These are phyloP conservation scores for Hemisphaericaspora xylanilytica DNA, from an alignment of 1,139 yeast species.

Conservation along the genomic window DNA sequence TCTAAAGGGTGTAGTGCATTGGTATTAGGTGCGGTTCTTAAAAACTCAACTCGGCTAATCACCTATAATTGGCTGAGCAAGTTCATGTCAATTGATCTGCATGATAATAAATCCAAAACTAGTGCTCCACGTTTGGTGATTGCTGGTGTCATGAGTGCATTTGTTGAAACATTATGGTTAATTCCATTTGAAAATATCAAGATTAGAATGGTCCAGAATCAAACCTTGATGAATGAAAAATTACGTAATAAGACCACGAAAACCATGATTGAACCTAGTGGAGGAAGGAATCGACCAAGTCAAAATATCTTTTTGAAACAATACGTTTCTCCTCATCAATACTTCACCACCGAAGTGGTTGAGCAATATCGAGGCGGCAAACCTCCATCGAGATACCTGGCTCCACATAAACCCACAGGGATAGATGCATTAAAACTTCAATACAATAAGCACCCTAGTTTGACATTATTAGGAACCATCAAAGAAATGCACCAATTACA, in stretches of 20 bases:
- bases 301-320: slow-evolving; percentile 29
- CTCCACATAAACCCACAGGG: slow-evolving; percentile 14
- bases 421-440: slow-evolving; percentile 30
- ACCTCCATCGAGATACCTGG: slow-evolving; percentile 21
- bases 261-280: background rate
- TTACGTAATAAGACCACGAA: slow-evolving; percentile 16
- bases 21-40: slow-evolving; percentile 71
- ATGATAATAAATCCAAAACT: slow-evolving; percentile 40
- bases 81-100: slow-evolving; percentile 61
- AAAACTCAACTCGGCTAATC: slow-evolving; percentile 69
- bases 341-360: slow-evolving; percentile 36
- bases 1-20: slow-evolving; percentile 79
- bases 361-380: slow-evolving; percentile 28
- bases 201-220: slow-evolving; percentile 79
- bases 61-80: slow-evolving; percentile 75
- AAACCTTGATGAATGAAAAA: slow-evolving; percentile 37
- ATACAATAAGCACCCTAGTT: slow-evolving; percentile 55
- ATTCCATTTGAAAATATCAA: slow-evolving; percentile 92
- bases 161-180: slow-evolving; percentile 74
- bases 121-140: slow-evolving; percentile 72
- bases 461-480: slow-evolving; percentile 51
- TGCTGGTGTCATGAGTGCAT: slow-evolving; percentile 86
- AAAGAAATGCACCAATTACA: slow-evolving; percentile 70
- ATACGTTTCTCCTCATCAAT: slow-evolving; percentile 46
- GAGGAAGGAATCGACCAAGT: slow-evolving; percentile 2